Conservation (phyloP, 768 basidiomycete genomes). For the Termitomyces sp. region DNA sequence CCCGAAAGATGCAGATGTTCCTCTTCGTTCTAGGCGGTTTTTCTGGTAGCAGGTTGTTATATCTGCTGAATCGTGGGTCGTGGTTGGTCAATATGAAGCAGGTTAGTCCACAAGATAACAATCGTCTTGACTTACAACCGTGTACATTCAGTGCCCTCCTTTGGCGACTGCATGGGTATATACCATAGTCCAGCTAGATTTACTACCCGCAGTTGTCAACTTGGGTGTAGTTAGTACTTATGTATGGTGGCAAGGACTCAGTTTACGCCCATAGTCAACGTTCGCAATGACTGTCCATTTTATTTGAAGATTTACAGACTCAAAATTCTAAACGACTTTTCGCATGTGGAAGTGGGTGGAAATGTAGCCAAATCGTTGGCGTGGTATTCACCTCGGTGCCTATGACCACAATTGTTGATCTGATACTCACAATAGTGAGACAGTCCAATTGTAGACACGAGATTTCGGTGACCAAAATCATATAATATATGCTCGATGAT, state of each 20-base stretch:
- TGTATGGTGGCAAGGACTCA: conserved; percentile 61
- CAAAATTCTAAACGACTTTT: not conserved
- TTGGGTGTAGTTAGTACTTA: conserved; percentile 51
- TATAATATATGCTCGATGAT: conserved; percentile 70
- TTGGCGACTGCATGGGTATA: conserved; percentile 80
- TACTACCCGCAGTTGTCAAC: conserved; percentile 57
- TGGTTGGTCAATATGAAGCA: conserved; percentile 75
- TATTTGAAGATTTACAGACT: not conserved
- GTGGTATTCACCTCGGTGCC: not conserved
- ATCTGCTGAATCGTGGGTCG: conserved; percentile 62
- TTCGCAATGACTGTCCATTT: not conserved
- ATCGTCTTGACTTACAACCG: not conserved
- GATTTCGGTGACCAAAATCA: not conserved
- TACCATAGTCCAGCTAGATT: conserved; percentile 63
- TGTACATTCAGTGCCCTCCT: conserved; percentile 58
- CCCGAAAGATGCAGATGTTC: conserved; percentile 47
- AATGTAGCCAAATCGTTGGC: conserved; percentile 6
- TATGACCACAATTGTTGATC: not conserved
- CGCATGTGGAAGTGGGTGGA: not conserved
- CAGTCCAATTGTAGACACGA: not conserved
- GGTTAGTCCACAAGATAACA: conserved; percentile 31
- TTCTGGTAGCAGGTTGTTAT: conserved; percentile 67
- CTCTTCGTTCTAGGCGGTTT: conserved; percentile 57
- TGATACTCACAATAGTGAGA: not conserved
- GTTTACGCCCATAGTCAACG: conserved; percentile 28